A percentile compares a stretch with the other conserved stretches of the same genome.
These are phyloP conservation scores for Amorphotheca resinae DNA, from an alignment of 495 filamentous ascomycete species.

Conservation along the genomic window DNA sequence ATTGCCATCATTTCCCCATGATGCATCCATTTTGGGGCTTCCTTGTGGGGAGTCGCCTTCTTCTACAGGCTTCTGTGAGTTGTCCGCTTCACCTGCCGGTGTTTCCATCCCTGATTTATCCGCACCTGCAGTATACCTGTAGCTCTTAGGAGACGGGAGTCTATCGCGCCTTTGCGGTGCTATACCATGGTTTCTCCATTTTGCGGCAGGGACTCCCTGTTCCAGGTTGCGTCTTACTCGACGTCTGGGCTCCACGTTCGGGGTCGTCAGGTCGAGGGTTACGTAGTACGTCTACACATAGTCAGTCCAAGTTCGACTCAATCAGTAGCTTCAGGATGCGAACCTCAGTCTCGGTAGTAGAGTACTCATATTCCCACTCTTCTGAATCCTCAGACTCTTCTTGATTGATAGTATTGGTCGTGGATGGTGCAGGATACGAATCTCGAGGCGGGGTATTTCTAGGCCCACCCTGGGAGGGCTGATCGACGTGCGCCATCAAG, in stretches of 20 bases:
- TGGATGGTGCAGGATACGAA: background rate
- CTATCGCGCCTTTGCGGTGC: conserved; percentile 15
- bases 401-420: background rate
- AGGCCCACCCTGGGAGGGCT: background rate
- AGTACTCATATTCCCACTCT: conserved; percentile 49
- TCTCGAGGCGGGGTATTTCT: conserved; percentile 9
- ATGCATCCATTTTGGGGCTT: conserved; percentile 2
- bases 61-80: conserved; percentile 1
- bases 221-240: background rate
- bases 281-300: conserved; percentile 38
- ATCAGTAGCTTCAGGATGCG: background rate
- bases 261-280: conserved; percentile 40
- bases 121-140: background rate
- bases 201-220: background rate
- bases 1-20: background rate
- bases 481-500: conserved; percentile 11
- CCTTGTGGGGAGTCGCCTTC: background rate
- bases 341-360: conserved; percentile 41
- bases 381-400: conserved; percentile 27
- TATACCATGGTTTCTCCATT: conserved; percentile 4
- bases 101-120: conserved; percentile 5
- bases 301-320: background rate
- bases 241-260: conserved; percentile 27
- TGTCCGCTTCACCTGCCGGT: conserved; percentile 6
- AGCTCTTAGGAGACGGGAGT: conserved; percentile 3